Conservation (phyloP, 345 rosid species). For the Salix viminalis region DNA sequence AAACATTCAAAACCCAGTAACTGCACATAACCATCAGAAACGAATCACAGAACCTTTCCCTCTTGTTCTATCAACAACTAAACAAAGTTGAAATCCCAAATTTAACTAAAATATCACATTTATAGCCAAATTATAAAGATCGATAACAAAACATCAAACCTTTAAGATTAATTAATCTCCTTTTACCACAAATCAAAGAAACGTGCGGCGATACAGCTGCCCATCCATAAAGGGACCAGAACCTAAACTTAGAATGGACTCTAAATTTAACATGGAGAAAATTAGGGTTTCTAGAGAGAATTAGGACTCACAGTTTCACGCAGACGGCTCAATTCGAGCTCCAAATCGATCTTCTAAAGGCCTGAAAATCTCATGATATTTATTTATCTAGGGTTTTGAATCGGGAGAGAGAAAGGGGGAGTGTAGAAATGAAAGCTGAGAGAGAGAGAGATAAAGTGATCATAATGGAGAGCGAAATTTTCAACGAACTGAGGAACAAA, state of each 20-base stretch:
- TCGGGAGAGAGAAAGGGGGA: not conserved
- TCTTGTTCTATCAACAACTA: not conserved
- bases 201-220: conserved; percentile 16
- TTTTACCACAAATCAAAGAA: not conserved
- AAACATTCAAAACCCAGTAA: not conserved
- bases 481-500: no score
- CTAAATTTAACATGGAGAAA: not conserved
- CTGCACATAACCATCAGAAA: not conserved
- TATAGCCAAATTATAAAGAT: conserved; percentile 23
- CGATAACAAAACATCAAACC: not conserved
- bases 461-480: not conserved
- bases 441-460: not conserved
- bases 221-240: conserved; percentile 6
- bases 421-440: not conserved
- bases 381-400: conserved; percentile 3
- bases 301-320: conserved; percentile 33
- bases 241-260: not conserved
- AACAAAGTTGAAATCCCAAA: not conserved
- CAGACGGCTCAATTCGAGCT: conserved; percentile 28
- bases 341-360: conserved; percentile 15
- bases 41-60: not conserved
- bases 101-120: not conserved
- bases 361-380: not conserved
- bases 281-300: conserved; percentile 41
- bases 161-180: not conserved